Evolutionary conservation across 163 green algal species (phyloP).

Genomic region (Botryococcus braunii): DNA sequence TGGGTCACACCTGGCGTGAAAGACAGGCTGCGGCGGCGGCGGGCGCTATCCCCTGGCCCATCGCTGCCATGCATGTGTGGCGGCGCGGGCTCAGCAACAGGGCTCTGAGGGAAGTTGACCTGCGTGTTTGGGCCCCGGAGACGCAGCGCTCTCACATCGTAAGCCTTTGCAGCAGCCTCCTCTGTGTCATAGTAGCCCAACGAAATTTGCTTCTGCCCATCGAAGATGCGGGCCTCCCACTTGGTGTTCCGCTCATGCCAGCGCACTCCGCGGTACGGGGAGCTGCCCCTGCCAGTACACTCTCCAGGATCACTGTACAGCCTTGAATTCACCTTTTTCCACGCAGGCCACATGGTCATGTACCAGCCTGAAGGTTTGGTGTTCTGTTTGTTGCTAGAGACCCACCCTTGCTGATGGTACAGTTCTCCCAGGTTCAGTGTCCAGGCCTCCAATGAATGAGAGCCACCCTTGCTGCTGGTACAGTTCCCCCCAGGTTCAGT

Average conservation of each 20-base stretch:
- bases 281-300: slow-evolving; percentile 3
- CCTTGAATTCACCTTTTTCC: too few relatives aligned
- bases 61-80: neutral
- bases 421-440: too few relatives aligned
- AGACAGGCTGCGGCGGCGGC: neutral
- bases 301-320: too few relatives aligned
- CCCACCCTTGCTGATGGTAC: too few relatives aligned
- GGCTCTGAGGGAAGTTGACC: slow-evolving; percentile 11
- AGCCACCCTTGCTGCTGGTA: too few relatives aligned
- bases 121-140: slow-evolving; percentile 12
- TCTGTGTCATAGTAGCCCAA: slow-evolving; percentile 22
- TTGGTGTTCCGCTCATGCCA: slow-evolving; percentile 17
- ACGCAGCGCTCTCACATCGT: slow-evolving; percentile 16
- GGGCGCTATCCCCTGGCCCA: neutral
- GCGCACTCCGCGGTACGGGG: slow-evolving; percentile 10
- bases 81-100: neutral
- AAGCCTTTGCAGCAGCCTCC: slow-evolving; percentile 16
- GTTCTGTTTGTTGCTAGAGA: too few relatives aligned
- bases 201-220: neutral
- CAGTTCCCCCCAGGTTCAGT: too few relatives aligned
- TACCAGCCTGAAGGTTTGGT: too few relatives aligned
- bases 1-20: too few relatives aligned
- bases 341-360: too few relatives aligned
- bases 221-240: slow-evolving; percentile 21
- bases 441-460: too few relatives aligned